These are phyloP conservation scores for Sanghuangporus baumii DNA, from an alignment of 1,284 basidiomycete species.

Conservation along the genomic window DNA sequence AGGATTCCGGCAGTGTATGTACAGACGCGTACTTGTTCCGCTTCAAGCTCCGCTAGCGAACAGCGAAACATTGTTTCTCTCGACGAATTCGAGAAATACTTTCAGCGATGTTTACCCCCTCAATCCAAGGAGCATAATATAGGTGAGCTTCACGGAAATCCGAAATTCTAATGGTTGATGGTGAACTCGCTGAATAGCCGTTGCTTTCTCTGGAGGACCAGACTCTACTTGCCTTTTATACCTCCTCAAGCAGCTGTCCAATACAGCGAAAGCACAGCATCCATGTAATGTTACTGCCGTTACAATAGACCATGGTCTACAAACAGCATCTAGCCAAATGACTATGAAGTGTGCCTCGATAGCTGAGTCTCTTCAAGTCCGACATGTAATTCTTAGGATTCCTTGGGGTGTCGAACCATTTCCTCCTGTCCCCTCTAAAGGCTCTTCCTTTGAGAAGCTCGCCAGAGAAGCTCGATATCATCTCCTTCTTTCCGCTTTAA, in stretches of 20 bases:
- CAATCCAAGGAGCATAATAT: slow-evolving; percentile 36
- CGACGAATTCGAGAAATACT: slow-evolving; percentile 38
- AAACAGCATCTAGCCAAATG: slow-evolving; percentile 50
- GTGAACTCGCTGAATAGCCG: slow-evolving; percentile 34
- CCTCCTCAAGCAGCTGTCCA: slow-evolving; percentile 44
- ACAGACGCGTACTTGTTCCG: background rate
- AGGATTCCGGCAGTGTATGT: background rate
- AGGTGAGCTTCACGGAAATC: slow-evolving; percentile 26
- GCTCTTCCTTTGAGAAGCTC: slow-evolving; percentile 41
- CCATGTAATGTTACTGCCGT: slow-evolving; percentile 46
- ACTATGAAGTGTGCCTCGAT: slow-evolving; percentile 39
- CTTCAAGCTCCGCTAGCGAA: background rate
- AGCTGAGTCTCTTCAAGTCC: slow-evolving; percentile 40
- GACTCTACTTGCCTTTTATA: slow-evolving; percentile 74
- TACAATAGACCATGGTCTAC: slow-evolving; percentile 63
- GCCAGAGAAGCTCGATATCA: slow-evolving; percentile 57
- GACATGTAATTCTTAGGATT: slow-evolving; percentile 41
- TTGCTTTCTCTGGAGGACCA: slow-evolving; percentile 74
- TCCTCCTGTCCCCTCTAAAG: slow-evolving; percentile 35
- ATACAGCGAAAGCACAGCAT: slow-evolving; percentile 1
- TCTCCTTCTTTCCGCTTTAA: slow-evolving; percentile 48
- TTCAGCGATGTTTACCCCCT: slow-evolving; percentile 34
- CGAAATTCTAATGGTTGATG: background rate
- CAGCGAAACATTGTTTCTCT: background rate
- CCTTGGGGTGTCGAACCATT: slow-evolving; percentile 52